Conservation (phyloP, 139 green algal genomes). For the Micromonas commoda region DNA sequence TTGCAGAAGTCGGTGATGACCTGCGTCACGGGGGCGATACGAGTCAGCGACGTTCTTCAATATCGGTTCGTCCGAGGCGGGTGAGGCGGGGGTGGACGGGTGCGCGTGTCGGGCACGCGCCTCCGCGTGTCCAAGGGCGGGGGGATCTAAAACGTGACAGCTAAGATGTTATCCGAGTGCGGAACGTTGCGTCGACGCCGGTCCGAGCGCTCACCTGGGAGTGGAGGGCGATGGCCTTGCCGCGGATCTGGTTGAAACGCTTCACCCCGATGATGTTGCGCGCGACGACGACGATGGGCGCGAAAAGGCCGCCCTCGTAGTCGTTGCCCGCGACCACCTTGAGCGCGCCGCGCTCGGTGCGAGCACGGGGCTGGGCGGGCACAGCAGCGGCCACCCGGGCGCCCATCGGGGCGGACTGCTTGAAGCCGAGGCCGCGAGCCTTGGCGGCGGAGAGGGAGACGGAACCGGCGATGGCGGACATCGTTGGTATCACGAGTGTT, state of each 20-base stretch:
- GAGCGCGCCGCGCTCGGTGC: neutral
- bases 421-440: neutral
- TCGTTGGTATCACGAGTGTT: too few relatives aligned
- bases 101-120: too few relatives aligned
- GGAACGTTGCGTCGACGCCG: neutral
- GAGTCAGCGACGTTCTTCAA: neutral
- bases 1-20: conserved; percentile 98
- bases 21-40: conserved; percentile 16
- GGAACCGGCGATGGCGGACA: neutral
- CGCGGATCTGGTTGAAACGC: conserved; percentile 92
- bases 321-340: conserved; percentile 62
- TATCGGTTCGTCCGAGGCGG: too few relatives aligned
- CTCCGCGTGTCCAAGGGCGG: too few relatives aligned
- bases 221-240: conserved; percentile 95
- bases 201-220: conserved; percentile 70
- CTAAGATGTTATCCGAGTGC: too few relatives aligned
- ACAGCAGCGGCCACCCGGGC: neutral
- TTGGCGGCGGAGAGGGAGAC: neutral
- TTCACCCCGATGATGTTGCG: conserved; percentile 81
- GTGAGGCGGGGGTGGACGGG: too few relatives aligned
- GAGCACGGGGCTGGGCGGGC: too few relatives aligned
- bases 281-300: conserved; percentile 73
- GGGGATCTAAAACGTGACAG: too few relatives aligned
- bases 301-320: conserved; percentile 69
- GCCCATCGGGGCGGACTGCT: neutral